These are phyloP conservation scores for Cercospora canescens DNA, from an alignment of 2,329 filamentous ascomycete genomes.

Conservation along the genomic window DNA sequence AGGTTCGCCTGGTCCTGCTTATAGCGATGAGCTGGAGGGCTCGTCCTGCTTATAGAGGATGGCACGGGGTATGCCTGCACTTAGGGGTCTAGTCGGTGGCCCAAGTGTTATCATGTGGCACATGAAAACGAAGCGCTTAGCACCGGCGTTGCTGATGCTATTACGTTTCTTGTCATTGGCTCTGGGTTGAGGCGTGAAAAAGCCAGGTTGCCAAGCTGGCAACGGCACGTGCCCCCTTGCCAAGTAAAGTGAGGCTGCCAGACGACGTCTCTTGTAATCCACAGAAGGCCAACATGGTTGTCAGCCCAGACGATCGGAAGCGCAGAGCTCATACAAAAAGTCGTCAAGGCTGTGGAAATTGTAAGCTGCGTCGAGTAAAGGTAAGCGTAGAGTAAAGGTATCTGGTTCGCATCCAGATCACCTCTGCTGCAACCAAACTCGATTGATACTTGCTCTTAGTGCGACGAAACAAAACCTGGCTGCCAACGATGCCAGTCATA, in stretches of 20 bases:
- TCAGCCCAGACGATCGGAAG: slow-evolving; percentile 14
- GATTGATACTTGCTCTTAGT: slow-evolving; percentile 40
- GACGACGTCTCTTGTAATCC: slow-evolving; percentile 1
- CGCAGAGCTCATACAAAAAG: slow-evolving; percentile 53
- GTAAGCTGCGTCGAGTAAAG: slow-evolving; percentile 57
- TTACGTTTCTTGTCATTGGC: slow-evolving; percentile 8
- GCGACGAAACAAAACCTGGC: slow-evolving; percentile 53
- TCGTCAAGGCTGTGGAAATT: slow-evolving; percentile 56
- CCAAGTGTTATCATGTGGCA: slow-evolving; percentile 8
- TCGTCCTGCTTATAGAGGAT: slow-evolving; percentile 8
- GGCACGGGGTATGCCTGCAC: slow-evolving; percentile 5
- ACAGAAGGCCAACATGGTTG: slow-evolving; percentile 10
- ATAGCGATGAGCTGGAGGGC: slow-evolving; percentile 5
- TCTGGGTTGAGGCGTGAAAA: not conserved
- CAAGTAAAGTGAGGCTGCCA: not conserved
- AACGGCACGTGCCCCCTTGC: not conserved
- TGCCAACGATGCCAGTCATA: slow-evolving; percentile 52
- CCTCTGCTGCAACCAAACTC: no score
- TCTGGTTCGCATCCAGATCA: not conserved
- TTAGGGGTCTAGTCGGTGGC: slow-evolving; percentile 6
- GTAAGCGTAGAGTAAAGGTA: slow-evolving; percentile 55
- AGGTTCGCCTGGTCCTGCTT: slow-evolving; percentile 9
- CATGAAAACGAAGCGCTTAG: slow-evolving; percentile 4
- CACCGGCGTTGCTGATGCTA: slow-evolving; percentile 7
- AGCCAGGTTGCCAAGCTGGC: not conserved